Conservation (phyloP, 1,284 basidiomycete genomes). For the Sporisorium reilianum region DNA sequence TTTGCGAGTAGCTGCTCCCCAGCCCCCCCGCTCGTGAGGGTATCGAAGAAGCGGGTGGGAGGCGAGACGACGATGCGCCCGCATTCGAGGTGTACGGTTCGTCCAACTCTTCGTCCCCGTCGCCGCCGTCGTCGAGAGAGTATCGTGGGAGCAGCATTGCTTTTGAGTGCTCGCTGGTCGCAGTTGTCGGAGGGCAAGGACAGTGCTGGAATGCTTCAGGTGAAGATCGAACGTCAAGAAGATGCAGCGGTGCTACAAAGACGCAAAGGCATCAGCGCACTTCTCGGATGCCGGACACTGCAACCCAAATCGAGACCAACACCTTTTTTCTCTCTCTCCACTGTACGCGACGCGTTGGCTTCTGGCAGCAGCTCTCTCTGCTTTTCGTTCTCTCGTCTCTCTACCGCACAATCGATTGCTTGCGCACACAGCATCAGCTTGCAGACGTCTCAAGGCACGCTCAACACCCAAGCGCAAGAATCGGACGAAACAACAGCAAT, state of each 20-base stretch:
- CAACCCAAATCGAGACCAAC: constrained; percentile 24
- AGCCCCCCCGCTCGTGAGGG: background rate
- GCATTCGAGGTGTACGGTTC: constrained; percentile 27
- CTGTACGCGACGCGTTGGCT: constrained; percentile 48
- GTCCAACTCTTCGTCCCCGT: constrained; percentile 34
- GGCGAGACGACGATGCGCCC: constrained; percentile 22
- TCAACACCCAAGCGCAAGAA: background rate
- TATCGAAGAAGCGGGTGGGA: background rate
- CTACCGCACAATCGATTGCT: background rate
- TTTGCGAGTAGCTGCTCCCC: constrained; percentile 5
- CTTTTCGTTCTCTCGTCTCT: no score
- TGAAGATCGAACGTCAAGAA: background rate
- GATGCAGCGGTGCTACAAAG: background rate
- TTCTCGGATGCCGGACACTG: constrained; percentile 36
- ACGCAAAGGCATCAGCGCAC: background rate
- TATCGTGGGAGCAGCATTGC: constrained; percentile 43
- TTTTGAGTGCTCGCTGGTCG: no score
- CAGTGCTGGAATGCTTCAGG: background rate
- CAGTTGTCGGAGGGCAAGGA: no score
- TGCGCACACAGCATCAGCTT: background rate
- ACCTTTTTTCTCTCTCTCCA: constrained; percentile 10
- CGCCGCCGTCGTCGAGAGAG: constrained; percentile 36
- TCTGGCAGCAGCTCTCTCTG: background rate
- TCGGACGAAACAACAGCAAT: background rate
- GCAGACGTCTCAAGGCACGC: background rate